A percentile compares a stretch with the other conserved stretches of the same genome.
phyloP scores from a whole-genome alignment of 2,329 filamentous ascomycete genomes.

The Lojkania enalia region DNA sequence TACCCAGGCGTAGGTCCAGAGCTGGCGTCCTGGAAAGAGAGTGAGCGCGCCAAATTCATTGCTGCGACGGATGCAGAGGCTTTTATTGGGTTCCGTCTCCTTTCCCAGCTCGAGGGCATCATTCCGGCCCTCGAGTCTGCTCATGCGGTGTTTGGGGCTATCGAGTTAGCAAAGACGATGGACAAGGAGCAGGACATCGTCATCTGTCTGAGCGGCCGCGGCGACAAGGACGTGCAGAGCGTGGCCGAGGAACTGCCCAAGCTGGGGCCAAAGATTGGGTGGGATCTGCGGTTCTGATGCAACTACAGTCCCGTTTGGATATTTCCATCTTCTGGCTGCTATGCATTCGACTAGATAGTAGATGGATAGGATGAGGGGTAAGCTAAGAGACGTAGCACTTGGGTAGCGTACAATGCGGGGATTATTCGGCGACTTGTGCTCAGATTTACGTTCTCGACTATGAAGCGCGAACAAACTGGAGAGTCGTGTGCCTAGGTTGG shows the following conservation, averaged over 20 bases:
- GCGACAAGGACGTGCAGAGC: conserved; percentile 98
- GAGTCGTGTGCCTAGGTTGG: too few relatives aligned
- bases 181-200: conserved; percentile 85
- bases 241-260: conserved; percentile 92
- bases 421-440: too few relatives aligned
- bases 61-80: conserved; percentile 91
- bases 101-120: conserved; percentile 90
- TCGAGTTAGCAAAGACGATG: conserved; percentile 93
- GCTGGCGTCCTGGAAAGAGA: conserved; percentile 91
- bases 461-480: too few relatives aligned
- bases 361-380: too few relatives aligned
- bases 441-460: too few relatives aligned
- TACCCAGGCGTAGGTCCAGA: conserved; percentile 97
- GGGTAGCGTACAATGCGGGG: too few relatives aligned
- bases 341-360: too few relatives aligned
- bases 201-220: conserved; percentile 88
- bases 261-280: conserved; percentile 83
- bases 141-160: conserved; percentile 86
- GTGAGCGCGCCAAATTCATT: conserved; percentile 80
- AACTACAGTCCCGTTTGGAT: too few relatives aligned
- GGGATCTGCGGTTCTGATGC: conserved; percentile 55
- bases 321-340: too few relatives aligned
- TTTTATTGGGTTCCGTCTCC: conserved; percentile 80
- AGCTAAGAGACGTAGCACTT: too few relatives aligned
- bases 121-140: conserved; percentile 94